Base-by-base conservation (phyloP, 139 green algal genomes). In the Chlorokybus atmophyticus region DNA sequence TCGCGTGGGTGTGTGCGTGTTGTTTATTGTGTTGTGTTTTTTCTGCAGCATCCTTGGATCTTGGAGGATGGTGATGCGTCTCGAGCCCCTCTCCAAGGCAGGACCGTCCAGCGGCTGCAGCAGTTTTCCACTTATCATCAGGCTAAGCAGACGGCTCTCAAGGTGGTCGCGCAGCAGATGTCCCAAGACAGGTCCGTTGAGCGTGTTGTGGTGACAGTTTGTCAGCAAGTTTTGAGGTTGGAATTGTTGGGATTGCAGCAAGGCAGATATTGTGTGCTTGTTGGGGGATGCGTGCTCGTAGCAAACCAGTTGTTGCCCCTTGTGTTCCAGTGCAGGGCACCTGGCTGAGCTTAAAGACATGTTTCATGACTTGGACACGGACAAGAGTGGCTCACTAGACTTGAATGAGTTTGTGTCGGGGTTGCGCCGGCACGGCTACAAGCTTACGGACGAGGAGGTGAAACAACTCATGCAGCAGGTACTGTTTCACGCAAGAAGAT, bases 391-490 rank as follows among this genome's bases (percentile, higher is more conserved):
- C 28, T 69, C 66, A 27, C 79, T 86, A 52, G 67, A 57, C 21
- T 56, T 83, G 49, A 40, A 66, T 1, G 79, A 85, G 67, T 55
- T 85, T n/a, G 30, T 30, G 4, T 27, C 59, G 26, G 78, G 76
- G 8, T 59, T 85, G 40, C 38, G 55, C 27, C 52, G 59, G 32
- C 53, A 64, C 40, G 64, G 67, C 10, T 24, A 54, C 14, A 39
- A 52, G 2, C 29, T 64, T 27, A 50, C 51, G 52, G 52, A 68
- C 27, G 38, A 65, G 31, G 82, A 93, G 79, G 32, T 91, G 67
- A 40, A 59, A 52, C 29, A 82, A 14, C 73, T 97, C 10, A 75
- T 95, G 68, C 52, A 66, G 1, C 62, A 78, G 27, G 80, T 86
- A 44, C n/a, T n/a, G n/a, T n/a, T n/a, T n/a, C n/a, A n/a, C n/a